phyloP scores from a whole-genome alignment of 352 stramenopile genomes.

The Globisporangium sylvaticum region DNA sequence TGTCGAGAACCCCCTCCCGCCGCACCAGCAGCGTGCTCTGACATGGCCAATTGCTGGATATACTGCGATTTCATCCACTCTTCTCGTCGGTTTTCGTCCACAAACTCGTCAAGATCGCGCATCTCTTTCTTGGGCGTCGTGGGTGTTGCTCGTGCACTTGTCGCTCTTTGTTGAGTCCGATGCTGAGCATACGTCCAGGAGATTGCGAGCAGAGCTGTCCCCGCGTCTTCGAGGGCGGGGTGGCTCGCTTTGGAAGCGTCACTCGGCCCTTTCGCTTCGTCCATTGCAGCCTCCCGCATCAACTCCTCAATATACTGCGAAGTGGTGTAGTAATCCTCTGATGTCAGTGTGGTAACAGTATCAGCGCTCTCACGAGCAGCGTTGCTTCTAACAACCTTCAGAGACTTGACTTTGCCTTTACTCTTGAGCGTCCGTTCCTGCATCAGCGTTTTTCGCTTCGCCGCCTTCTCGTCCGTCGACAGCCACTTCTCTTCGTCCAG shows the following conservation, averaged over 20 bases:
- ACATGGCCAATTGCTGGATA: constrained; percentile 16
- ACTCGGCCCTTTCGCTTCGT: constrained; percentile 13
- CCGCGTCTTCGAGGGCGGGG: too few relatives aligned
- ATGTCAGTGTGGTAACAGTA: constrained; percentile 25
- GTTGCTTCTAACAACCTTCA: not conserved
- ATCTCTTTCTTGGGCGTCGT: constrained; percentile 1
- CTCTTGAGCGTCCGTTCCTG: constrained; percentile 14
- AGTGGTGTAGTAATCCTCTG: constrained; percentile 50
- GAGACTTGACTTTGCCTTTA: not conserved
- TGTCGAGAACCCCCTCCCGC: not conserved
- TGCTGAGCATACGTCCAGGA: constrained; percentile 26
- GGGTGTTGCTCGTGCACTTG: constrained; percentile 17
- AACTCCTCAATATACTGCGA: constrained; percentile 45
- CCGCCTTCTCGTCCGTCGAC: constrained; percentile 21
- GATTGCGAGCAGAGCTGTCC: constrained; percentile 18
- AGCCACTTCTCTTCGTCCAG: constrained; percentile 56
- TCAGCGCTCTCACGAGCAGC: not conserved
- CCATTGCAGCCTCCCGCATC: constrained; percentile 27
- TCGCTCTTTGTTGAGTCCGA: not conserved
- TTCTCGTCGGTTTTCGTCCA: constrained; percentile 20
- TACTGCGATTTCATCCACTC: constrained; percentile 44
- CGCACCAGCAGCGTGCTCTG: constrained; percentile 3
- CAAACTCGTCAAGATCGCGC: constrained; percentile 6
- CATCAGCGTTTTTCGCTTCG: constrained; percentile 16
- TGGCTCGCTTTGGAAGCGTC: too few relatives aligned